Base-by-base conservation (phyloP, 2,329 filamentous ascomycete genomes). In the Cercospora beticola region DNA sequence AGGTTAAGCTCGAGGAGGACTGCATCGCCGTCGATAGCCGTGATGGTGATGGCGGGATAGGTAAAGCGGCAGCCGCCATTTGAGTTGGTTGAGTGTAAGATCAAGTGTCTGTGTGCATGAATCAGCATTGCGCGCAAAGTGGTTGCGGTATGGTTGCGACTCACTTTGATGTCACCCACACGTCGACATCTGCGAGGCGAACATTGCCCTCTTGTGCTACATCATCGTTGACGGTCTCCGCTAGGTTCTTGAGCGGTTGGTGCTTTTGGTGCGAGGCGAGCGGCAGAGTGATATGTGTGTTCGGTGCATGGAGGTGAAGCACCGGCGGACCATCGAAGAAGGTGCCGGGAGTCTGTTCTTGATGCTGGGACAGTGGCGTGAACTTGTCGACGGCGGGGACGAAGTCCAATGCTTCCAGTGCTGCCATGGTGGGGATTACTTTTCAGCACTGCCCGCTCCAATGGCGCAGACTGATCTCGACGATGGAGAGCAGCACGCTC, bases 261-360 rank as follows among this genome's bases (percentile, higher is more conserved):
- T 65, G 31, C 40, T 59, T 65, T 36, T 65, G 62, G 16, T 65
- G 62, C 52, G 54, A 36, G 12, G 52, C 52, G 9, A 49, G 52
- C 16, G 31, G 56, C n/a, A 65, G 62, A 30, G n/a, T 58, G 43
- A 40, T 49, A 18, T 49, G 49, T 14, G 88, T 84, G 67, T 83
- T 59, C 82, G 12, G 82, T 73, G 46, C 83, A 74, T 89, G 87
- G 73, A 86, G 87, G 79, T 94, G 87, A 3, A 94, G 85, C 54
- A 94, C 85, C 1, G 91, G 88, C 76, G 90, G 92, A 30, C 87
- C 87, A 73, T 85, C 87, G 74, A 89, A 90, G 81, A 94, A 94
- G 52, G 87, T 90, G 67, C 84, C 83, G 0, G 92, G 92, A 1
- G 92, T 94, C 75, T 89, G 88, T 63, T 88, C 83, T 78, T 92